These are phyloP conservation scores for Pestalotiopsis sp. DNA, from an alignment of 2,329 filamentous ascomycete species.

Conservation along the genomic window DNA sequence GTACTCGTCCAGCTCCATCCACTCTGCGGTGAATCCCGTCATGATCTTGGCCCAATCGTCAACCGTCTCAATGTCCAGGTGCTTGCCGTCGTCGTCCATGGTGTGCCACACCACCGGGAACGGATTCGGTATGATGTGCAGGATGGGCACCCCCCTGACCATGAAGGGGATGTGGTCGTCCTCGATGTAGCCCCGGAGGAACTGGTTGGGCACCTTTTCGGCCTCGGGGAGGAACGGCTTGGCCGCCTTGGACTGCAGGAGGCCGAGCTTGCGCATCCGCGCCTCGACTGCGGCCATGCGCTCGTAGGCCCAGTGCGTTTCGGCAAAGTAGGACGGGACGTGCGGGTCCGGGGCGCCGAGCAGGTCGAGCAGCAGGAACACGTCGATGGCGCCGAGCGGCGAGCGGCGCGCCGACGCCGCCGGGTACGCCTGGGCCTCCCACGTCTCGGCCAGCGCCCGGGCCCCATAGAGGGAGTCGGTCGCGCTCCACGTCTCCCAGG, in stretches of 20 bases:
- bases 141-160: slow-evolving; percentile 78
- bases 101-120: slow-evolving; percentile 90
- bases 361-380: slow-evolving; percentile 91
- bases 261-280: slow-evolving; percentile 67
- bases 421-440: slow-evolving; percentile 73
- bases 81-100: slow-evolving; percentile 78
- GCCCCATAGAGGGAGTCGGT: slow-evolving; percentile 88
- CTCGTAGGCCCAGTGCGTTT: slow-evolving; percentile 92
- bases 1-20: slow-evolving; percentile 72
- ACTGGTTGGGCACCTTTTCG: slow-evolving; percentile 51
- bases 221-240: slow-evolving; percentile 67
- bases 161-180: slow-evolving; percentile 96
- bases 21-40: slow-evolving; percentile 84
- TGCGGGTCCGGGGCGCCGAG: slow-evolving; percentile 70
- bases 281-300: slow-evolving; percentile 74
- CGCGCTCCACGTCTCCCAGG: slow-evolving; percentile 79
- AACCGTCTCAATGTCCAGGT: slow-evolving; percentile 78
- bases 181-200: slow-evolving; percentile 59
- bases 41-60: slow-evolving; percentile 88
- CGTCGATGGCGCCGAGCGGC: slow-evolving; percentile 75
- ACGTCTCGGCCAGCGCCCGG: slow-evolving; percentile 75
- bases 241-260: slow-evolving; percentile 52
- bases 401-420: slow-evolving; percentile 75
- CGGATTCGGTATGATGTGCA: slow-evolving; percentile 84
- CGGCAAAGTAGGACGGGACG: slow-evolving; percentile 85